Evolutionary conservation across 1,139 yeast species (phyloP).

Genomic region (Taphrina communis): DNA sequence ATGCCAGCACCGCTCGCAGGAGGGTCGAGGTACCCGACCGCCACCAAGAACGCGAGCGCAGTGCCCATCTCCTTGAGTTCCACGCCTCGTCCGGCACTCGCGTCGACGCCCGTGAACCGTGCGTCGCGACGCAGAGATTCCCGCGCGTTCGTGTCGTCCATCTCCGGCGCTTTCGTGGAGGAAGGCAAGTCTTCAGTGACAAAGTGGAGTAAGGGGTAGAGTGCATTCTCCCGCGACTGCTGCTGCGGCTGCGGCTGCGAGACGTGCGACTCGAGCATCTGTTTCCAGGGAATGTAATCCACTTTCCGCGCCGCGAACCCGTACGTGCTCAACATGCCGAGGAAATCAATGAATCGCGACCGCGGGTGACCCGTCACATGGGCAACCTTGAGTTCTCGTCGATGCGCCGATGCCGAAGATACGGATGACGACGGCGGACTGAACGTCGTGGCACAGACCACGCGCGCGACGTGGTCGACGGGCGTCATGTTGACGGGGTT

Average conservation of each 20-base stretch:
- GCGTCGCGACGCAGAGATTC: conserved; percentile 66
- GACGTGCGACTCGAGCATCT: conserved; percentile 74
- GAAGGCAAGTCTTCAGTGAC: conserved; percentile 90
- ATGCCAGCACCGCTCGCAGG: conserved; percentile 59
- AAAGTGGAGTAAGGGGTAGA: conserved; percentile 90
- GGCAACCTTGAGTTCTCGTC: conserved; percentile 64
- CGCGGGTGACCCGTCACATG: conserved; percentile 99
- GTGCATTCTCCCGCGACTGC: conserved; percentile 72
- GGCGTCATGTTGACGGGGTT: conserved; percentile 96
- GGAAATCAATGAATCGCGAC: conserved; percentile 74
- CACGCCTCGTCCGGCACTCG: conserved; percentile 74
- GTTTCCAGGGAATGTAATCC: conserved; percentile 81
- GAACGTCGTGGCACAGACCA: conserved; percentile 81
- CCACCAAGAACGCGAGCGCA: conserved; percentile 77
- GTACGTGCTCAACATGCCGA: conserved; percentile 66
- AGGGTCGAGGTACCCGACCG: conserved; percentile 73
- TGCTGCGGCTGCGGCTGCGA: conserved; percentile 49
- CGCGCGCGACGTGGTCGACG: conserved; percentile 95
- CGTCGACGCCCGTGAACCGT: conserved; percentile 68
- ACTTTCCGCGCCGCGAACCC: conserved; percentile 71
- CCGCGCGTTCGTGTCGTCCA: conserved; percentile 82
- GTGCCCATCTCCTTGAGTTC: conserved; percentile 68
- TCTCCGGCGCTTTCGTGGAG: conserved; percentile 91
- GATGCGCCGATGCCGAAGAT: background rate
- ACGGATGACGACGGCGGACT: conserved; percentile 62